A percentile compares a stretch with the other conserved stretches of the same genome.
Conservation (phyloP, 192 early-diverging fungal species). For the Cladochytrium replicatum region DNA sequence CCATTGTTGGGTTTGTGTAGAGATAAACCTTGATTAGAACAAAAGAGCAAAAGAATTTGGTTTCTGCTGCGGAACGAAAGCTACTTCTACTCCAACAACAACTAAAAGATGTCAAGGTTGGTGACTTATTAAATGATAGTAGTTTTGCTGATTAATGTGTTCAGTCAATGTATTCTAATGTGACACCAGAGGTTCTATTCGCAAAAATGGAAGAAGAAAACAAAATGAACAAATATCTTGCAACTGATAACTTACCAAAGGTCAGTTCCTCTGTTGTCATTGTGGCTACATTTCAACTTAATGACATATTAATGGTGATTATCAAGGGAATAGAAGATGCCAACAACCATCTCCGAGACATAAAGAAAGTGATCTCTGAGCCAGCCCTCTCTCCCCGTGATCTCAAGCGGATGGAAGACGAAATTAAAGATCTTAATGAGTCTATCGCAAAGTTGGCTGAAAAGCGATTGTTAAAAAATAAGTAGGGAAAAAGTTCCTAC, state of each 20-base stretch:
- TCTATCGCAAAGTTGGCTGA: slow-evolving; percentile 41
- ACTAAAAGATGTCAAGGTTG: slow-evolving; percentile 40
- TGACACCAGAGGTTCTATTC: slow-evolving; percentile 33
- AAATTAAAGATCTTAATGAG: slow-evolving; percentile 40
- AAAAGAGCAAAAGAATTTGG: slow-evolving; percentile 35
- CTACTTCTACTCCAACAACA: slow-evolving; percentile 18
- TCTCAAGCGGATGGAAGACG: slow-evolving; percentile 30
- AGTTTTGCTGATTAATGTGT: neutral
- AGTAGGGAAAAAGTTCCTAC: slow-evolving; percentile 20
- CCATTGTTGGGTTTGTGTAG: neutral
- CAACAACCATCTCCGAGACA: slow-evolving; percentile 27
- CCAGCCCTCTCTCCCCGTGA: slow-evolving; percentile 31
- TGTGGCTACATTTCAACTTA: neutral
- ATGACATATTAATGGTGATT: neutral
- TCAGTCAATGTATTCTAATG: slow-evolving; percentile 23
- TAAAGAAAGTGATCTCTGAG: slow-evolving; percentile 37
- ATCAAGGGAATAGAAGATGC: slow-evolving; percentile 28
- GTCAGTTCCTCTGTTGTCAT: slow-evolving; percentile 1
- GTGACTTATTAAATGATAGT: neutral
- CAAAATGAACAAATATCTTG: slow-evolving; percentile 50
- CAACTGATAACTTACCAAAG: slow-evolving; percentile 46
- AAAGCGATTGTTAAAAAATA: slow-evolving; percentile 30
- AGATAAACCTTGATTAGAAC: slow-evolving; percentile 22
- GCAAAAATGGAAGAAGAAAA: slow-evolving; percentile 45
- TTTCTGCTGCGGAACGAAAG: slow-evolving; percentile 30